Evolutionary conservation across 2,329 filamentous ascomycete genomes (phyloP).

Genomic region (Verticillium klebahnii): DNA sequence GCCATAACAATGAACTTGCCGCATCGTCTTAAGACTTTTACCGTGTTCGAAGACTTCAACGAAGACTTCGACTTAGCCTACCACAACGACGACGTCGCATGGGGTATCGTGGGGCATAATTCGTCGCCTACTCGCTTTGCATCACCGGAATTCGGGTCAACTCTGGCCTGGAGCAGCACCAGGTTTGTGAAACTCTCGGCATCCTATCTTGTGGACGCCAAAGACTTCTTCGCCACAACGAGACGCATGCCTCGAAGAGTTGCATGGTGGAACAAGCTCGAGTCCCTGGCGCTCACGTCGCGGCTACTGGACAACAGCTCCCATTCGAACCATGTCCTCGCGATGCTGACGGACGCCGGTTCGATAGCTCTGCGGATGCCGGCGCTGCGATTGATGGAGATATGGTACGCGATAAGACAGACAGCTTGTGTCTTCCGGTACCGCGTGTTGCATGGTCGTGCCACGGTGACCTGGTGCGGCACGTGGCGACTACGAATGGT

Average conservation of each 20-base stretch:
- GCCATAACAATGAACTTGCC: not conserved
- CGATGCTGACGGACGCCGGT: conserved; percentile 5
- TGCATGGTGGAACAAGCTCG: not conserved
- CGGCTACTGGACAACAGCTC: not conserved
- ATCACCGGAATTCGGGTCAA: not conserved
- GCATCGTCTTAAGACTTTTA: not conserved
- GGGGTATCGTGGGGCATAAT: not conserved
- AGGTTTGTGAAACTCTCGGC: not conserved
- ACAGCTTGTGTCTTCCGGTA: not conserved
- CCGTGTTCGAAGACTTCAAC: not conserved
- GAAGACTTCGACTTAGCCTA: not conserved
- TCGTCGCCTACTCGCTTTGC: not conserved
- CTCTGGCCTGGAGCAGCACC: not conserved
- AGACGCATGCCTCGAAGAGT: no score
- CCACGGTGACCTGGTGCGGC: not conserved
- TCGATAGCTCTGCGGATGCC: conserved; percentile 8
- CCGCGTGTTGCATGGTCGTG: not conserved
- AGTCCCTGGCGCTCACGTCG: not conserved
- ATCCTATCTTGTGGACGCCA: not conserved
- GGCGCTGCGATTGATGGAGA: not conserved
- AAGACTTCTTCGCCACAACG: not conserved
- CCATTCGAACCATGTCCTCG: not conserved
- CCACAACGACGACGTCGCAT: not conserved
- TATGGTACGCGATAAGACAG: not conserved
- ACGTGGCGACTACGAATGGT: not conserved